A percentile compares a stretch with the other conserved stretches of the same genome.
Conservation (phyloP, 345 rosid species). For the Melastoma malabathricum region DNA sequence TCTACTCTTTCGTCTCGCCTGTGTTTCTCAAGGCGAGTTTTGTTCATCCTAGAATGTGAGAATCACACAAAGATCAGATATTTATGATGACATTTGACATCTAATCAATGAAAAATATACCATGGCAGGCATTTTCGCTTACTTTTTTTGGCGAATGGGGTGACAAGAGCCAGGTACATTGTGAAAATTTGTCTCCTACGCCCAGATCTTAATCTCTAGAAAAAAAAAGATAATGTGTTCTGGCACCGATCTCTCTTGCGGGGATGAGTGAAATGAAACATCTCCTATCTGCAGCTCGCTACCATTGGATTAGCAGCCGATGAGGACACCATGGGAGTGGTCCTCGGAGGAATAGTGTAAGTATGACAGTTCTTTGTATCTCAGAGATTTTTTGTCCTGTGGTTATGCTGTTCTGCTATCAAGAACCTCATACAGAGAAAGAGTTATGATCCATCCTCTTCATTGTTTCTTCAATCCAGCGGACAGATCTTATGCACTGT, state of each 20-base stretch:
- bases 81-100: no score
- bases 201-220: no score
- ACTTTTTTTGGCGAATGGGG: constrained; percentile 21
- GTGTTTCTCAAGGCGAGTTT: constrained; percentile 11
- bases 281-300: constrained; percentile 9
- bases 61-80: no score
- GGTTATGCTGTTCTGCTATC: no score
- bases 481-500: constrained; percentile 10
- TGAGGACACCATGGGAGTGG: constrained; percentile 14
- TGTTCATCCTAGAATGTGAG: background rate
- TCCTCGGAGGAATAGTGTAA: constrained; percentile 18
- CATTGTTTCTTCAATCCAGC: constrained; percentile 1
- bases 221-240: no score
- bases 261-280: no score
- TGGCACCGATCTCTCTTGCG: no score
- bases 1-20: constrained; percentile 12
- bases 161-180: constrained; percentile 18
- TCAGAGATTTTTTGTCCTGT: background rate
- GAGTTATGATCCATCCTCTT: background rate
- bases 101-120: background rate
- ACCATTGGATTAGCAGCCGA: constrained; percentile 19
- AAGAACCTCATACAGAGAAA: background rate
- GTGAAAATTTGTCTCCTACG: background rate
- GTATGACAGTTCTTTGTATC: background rate
- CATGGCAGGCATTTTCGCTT: constrained; percentile 15